A percentile compares a stretch with the other conserved stretches of the same genome.
Conservation (phyloP, 2,329 filamentous ascomycete species). For the Hypoxylon sp. region DNA sequence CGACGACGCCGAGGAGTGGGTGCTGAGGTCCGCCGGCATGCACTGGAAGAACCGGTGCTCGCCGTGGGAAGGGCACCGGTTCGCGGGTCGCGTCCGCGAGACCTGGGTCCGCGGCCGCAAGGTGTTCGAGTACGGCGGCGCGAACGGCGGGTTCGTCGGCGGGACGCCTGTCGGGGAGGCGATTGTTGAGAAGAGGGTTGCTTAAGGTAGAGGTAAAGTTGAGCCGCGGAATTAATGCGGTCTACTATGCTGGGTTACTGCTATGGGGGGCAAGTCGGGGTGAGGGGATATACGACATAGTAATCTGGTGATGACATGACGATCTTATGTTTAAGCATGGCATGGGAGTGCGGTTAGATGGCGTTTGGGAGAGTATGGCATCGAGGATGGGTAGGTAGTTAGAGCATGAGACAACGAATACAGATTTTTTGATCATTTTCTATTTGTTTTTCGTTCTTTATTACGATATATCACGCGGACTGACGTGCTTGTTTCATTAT, state of each 20-base stretch:
- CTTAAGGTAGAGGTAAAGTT: constrained; percentile 45
- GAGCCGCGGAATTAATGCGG: constrained; percentile 1
- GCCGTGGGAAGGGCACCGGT: constrained; percentile 84
- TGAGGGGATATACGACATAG: neutral
- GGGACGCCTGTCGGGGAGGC: constrained; percentile 62
- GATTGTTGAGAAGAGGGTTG: constrained; percentile 70
- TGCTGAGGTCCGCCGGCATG: constrained; percentile 81
- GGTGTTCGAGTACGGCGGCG: constrained; percentile 76
- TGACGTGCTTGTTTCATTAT: constrained; percentile 25
- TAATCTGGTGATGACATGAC: constrained; percentile 29
- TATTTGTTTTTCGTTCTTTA: neutral
- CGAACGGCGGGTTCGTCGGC: constrained; percentile 62
- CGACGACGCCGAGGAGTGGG: constrained; percentile 84
- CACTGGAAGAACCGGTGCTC: constrained; percentile 94
- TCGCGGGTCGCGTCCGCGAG: constrained; percentile 82
- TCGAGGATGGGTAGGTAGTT: neutral
- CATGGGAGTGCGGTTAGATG: constrained; percentile 30
- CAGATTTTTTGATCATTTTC: neutral
- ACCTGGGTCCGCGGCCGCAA: constrained; percentile 84
- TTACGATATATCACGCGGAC: neutral
- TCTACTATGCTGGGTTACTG: neutral
- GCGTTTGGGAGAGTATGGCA: constrained; percentile 19
- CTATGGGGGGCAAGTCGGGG: no score
- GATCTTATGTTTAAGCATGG: constrained; percentile 24
- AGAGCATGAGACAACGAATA: neutral